phyloP scores from a whole-genome alignment of 768 basidiomycete species.

The Russula sp. region DNA sequence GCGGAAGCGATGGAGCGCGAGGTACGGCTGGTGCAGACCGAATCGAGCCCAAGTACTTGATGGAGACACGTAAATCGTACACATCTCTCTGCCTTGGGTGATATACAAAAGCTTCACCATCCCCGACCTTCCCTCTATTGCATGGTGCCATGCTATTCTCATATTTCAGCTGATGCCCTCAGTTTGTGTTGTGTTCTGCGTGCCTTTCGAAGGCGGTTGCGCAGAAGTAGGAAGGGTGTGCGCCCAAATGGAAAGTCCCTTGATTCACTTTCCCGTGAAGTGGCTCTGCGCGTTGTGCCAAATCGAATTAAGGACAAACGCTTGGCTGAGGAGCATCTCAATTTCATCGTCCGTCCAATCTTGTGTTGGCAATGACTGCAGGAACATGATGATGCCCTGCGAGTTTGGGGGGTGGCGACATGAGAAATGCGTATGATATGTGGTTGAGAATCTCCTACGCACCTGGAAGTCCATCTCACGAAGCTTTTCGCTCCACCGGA shows the following conservation, averaged over 20 bases:
- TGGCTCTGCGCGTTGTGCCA: slow-evolving; percentile 93
- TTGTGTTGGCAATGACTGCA: slow-evolving; percentile 87
- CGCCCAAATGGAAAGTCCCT: background rate
- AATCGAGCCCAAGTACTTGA: slow-evolving; percentile 26
- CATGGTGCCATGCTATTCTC: background rate
- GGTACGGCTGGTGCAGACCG: slow-evolving; percentile 40
- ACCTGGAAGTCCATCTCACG: slow-evolving; percentile 99
- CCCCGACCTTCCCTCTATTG: background rate
- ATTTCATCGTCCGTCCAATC: slow-evolving; percentile 95
- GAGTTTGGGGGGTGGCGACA: background rate
- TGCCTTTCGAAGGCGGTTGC: background rate
- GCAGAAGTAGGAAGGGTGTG: background rate
- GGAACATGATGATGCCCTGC: slow-evolving; percentile 98
- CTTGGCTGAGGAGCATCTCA: slow-evolving; percentile 90
- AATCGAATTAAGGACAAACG: slow-evolving; percentile 87
- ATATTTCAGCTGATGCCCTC: background rate
- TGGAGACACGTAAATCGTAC: slow-evolving; percentile 9
- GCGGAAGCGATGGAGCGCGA: slow-evolving; percentile 57
- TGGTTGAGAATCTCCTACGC: slow-evolving; percentile 22
- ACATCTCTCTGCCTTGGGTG: slow-evolving; percentile 20
- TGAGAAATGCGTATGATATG: background rate
- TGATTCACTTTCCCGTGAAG: slow-evolving; percentile 50
- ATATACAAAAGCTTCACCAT: background rate
- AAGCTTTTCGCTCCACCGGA: slow-evolving; percentile 90
- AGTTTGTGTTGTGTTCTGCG: background rate